Percentiles rank a stretch among this genome's conserved stretches.
Evolutionary conservation across 2,329 filamentous ascomycete species (phyloP).

Genomic region (Allantophomopsis cytisporea): DNA sequence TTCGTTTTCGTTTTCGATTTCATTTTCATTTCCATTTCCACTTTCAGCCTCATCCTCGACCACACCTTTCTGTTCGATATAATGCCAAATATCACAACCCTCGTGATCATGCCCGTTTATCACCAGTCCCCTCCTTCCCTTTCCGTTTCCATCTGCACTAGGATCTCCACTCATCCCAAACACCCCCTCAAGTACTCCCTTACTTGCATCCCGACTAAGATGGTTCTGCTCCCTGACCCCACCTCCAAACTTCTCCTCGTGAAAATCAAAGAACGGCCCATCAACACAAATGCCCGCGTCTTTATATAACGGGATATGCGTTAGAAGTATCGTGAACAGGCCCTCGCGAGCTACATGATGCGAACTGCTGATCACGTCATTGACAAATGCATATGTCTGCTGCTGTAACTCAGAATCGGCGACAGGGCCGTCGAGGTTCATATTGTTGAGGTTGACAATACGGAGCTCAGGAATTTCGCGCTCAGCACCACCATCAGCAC

Average conservation of each 20-base stretch:
- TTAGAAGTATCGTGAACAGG: conserved; percentile 72
- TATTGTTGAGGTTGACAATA: conserved; percentile 76
- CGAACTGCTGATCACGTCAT: conserved; percentile 50
- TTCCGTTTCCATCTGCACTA: conserved; percentile 42
- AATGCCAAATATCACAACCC: conserved; percentile 85
- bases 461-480: conserved; percentile 54
- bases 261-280: conserved; percentile 67
- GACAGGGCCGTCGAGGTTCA: conserved; percentile 85
- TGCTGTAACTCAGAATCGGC: conserved; percentile 52
- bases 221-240: conserved; percentile 87
- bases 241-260: conserved; percentile 42
- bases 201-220: conserved; percentile 58
- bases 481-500: conserved; percentile 20
- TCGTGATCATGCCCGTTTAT: conserved; percentile 92
- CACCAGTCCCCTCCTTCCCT: conserved; percentile 62
- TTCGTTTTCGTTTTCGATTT: conserved; percentile 1
- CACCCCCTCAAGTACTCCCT: conserved; percentile 69
- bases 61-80: conserved; percentile 45
- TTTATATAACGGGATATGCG: conserved; percentile 87
- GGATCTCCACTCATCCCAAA: conserved; percentile 60
- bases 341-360: conserved; percentile 45
- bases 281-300: conserved; percentile 71
- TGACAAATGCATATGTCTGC: conserved; percentile 66
- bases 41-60: conserved; percentile 1
- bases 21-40: neutral